These are phyloP conservation scores for Cryptococcus sp. DNA, from an alignment of 1,284 basidiomycete species.

Conservation along the genomic window DNA sequence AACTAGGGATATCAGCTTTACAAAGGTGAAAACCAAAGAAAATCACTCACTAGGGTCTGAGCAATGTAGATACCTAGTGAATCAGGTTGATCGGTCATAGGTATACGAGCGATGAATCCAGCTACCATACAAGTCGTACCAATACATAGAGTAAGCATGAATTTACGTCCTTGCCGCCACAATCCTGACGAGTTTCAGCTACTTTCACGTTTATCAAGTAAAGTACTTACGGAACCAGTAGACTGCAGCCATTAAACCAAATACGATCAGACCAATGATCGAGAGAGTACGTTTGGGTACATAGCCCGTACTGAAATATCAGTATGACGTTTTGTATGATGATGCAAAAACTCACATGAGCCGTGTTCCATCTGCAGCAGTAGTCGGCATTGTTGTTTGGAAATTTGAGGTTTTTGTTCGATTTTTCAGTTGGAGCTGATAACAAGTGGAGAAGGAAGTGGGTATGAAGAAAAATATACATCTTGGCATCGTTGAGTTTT, in stretches of 20 bases:
- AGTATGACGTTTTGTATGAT: not conserved
- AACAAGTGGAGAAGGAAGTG: too few relatives aligned
- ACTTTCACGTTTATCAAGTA: not conserved
- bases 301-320: constrained; percentile 18
- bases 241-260: constrained; percentile 7
- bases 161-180: constrained; percentile 14
- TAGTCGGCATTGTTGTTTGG: too few relatives aligned
- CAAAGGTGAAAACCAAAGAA: not conserved
- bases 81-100: constrained; percentile 34
- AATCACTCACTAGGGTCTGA: constrained; percentile 54
- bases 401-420: too few relatives aligned
- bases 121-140: constrained; percentile 38
- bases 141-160: constrained; percentile 24
- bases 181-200: constrained; percentile 7
- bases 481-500: too few relatives aligned
- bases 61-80: constrained; percentile 53
- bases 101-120: constrained; percentile 43
- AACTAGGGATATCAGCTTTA: constrained; percentile 10
- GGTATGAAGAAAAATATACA: too few relatives aligned
- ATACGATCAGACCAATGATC: constrained; percentile 12
- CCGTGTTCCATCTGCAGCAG: not conserved
- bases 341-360: constrained; percentile 4
- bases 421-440: too few relatives aligned
- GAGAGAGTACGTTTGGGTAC: constrained; percentile 14
- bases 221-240: constrained; percentile 12